Evolutionary conservation across 148 eudicot genomes (phyloP), one percentile per base, ranked within the genome.

Genomic region (Silene latifolia): DNA sequence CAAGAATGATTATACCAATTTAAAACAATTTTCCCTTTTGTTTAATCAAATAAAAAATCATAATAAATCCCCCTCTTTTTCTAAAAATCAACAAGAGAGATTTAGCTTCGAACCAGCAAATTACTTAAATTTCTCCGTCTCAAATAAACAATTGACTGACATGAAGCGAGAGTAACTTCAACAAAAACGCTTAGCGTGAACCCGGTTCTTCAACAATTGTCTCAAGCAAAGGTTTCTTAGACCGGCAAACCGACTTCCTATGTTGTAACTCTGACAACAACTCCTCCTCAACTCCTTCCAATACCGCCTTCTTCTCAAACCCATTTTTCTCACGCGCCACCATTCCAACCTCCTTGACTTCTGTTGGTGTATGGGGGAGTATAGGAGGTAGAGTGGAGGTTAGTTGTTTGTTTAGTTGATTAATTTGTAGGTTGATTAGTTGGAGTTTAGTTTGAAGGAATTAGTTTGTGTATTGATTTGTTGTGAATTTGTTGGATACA

Each of bases 181-280:
- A 48, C 12, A 48, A 48, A 39, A 48, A 10, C 17, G 4, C 54
- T 13, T 51, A 51, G 56, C 56, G 56, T 51, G 56, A 51, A 51
- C 17, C 73, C 18, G 96, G 92, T 64, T 95, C 98, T 85, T 95
- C 98, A 9, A 73, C 88, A 54, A 95, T 95, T 3, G 98, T 95
- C 72, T 95, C 97, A 67, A 95, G 82, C 80, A 84, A 69, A 5
- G 98, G 98, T 83, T 88, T 90, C 96, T 87, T 95, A 3, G 97
- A 90, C 80, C 98, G 82, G 76, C 88, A 82, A 76, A 82, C 48
- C 4, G 91, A 86, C 82, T 82, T 17, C 77, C 93, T 76, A 23
- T 81, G 87, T 82, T 56, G 74, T 51, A 86, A 82, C 83, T 88
- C 98, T 67, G 83, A 67, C 70, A 75, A 84, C 46, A 83, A 74